phyloP scores from a whole-genome alignment of 345 rosid genomes.

The Leavenworthia alabamica region DNA sequence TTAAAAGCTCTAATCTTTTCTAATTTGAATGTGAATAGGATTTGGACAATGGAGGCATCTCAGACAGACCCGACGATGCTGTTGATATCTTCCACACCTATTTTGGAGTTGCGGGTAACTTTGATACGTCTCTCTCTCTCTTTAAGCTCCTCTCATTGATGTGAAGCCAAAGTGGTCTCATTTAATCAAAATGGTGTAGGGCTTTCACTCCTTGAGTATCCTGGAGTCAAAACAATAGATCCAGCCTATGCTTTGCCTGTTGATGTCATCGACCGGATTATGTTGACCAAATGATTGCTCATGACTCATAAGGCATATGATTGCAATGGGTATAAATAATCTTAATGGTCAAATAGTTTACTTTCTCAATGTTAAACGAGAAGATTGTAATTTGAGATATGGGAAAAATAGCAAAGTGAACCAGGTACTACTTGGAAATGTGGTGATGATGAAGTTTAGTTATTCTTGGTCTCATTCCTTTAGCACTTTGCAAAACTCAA shows the following conservation, averaged over 20 bases:
- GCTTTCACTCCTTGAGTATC: constrained; percentile 83
- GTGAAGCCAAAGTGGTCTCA: constrained; percentile 1
- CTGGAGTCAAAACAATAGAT: constrained; percentile 76
- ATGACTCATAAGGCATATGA: neutral
- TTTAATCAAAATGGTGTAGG: constrained; percentile 37
- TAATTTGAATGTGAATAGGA: constrained; percentile 41
- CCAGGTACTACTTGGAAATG: neutral
- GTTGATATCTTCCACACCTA: constrained; percentile 81
- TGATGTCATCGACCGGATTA: constrained; percentile 57
- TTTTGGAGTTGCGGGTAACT: constrained; percentile 83
- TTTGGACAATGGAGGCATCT: constrained; percentile 74
- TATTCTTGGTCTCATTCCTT: neutral
- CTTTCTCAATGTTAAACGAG: no score
- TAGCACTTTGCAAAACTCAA: neutral
- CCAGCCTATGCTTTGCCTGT: constrained; percentile 92
- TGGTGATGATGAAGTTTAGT: neutral
- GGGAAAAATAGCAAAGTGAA: neutral
- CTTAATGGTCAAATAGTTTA: no score
- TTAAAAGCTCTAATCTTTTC: neutral
- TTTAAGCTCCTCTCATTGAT: neutral
- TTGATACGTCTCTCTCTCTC: constrained; percentile 1
- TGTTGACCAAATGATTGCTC: constrained; percentile 33
- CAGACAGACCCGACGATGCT: constrained; percentile 85
- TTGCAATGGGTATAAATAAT: no score
- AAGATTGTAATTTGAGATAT: neutral